phyloP scores from a whole-genome alignment of 805 yeast species.

The Candida loeiensis region DNA sequence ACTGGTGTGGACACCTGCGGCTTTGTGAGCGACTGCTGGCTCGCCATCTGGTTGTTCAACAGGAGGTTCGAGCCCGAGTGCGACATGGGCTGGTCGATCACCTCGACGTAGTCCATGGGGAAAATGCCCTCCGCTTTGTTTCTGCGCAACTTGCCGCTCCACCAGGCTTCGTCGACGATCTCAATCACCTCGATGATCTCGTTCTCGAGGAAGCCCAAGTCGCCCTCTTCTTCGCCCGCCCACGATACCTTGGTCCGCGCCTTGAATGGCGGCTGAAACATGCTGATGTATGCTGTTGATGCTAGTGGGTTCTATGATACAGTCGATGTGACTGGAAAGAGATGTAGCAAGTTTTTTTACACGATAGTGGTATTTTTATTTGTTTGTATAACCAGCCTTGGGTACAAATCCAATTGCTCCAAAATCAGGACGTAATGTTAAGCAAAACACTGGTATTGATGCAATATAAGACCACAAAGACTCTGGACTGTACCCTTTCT shows the following conservation, averaged over 20 bases:
- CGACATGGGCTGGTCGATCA: slow-evolving; percentile 31
- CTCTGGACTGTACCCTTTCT: neutral
- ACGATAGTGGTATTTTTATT: neutral
- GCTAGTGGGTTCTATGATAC: neutral
- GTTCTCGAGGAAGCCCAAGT: slow-evolving; percentile 90
- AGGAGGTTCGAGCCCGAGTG: slow-evolving; percentile 18
- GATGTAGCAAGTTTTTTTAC: slow-evolving; percentile 1
- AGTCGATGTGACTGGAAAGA: neutral
- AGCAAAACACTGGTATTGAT: neutral
- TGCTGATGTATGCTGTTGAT: slow-evolving; percentile 15
- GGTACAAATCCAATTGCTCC: neutral
- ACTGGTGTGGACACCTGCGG: slow-evolving; percentile 9
- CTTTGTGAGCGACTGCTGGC: slow-evolving; percentile 15
- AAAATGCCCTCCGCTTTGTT: slow-evolving; percentile 82
- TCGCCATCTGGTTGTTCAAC: slow-evolving; percentile 16
- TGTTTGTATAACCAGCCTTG: slow-evolving; percentile 1
- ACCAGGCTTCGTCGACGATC: slow-evolving; percentile 86
- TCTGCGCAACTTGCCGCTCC: slow-evolving; percentile 78
- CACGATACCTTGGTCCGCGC: slow-evolving; percentile 85
- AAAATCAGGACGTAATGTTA: too few relatives aligned
- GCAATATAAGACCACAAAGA: neutral
- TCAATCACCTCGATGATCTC: slow-evolving; percentile 82
- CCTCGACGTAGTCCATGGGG: slow-evolving; percentile 80
- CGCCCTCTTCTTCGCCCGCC: slow-evolving; percentile 89
- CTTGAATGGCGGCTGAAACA: slow-evolving; percentile 58